Conservation (phyloP, 108 stramenopile species). For the Aurantiochytrium sp. region DNA sequence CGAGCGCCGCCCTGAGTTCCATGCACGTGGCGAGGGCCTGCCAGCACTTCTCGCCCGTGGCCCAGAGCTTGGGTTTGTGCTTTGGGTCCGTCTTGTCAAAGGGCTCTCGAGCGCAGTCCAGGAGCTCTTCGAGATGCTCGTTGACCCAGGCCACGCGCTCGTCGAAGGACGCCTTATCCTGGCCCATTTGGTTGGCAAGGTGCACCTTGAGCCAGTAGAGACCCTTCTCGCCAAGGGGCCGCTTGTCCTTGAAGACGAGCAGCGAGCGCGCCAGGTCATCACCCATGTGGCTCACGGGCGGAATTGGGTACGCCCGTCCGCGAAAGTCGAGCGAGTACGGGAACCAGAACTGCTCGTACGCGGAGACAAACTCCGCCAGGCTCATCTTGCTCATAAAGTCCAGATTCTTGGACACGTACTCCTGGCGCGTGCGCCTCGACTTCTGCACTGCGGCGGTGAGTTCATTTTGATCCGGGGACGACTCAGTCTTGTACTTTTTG, state of each 20-base stretch:
- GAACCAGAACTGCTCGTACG: constrained; percentile 83
- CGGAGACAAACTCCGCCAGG: constrained; percentile 76
- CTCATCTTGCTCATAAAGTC: constrained; percentile 75
- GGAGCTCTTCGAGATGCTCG: constrained; percentile 75
- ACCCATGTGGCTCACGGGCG: constrained; percentile 93
- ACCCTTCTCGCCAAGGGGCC: constrained; percentile 80
- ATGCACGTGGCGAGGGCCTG: constrained; percentile 94
- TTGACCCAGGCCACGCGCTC: constrained; percentile 84
- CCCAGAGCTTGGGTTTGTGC: constrained; percentile 80
- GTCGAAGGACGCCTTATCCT: constrained; percentile 73
- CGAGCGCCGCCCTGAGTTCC: constrained; percentile 83
- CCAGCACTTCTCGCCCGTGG: constrained; percentile 87
- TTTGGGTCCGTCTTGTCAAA: constrained; percentile 35
- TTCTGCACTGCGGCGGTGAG: not conserved
- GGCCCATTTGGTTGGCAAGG: constrained; percentile 89
- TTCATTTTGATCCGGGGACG: constrained; percentile 15
- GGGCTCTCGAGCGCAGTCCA: constrained; percentile 73
- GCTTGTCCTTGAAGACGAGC: constrained; percentile 78
- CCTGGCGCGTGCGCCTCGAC: not conserved
- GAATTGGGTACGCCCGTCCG: constrained; percentile 93
- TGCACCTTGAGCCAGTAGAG: constrained; percentile 95
- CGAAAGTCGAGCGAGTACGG: constrained; percentile 99
- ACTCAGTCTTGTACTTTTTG: constrained; percentile 69
- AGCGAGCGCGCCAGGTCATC: constrained; percentile 91
- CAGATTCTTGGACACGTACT: constrained; percentile 27